Evolutionary conservation across 176 grass and related monocot species (phyloP).

Genomic region (Rhynchospora tenuis): DNA sequence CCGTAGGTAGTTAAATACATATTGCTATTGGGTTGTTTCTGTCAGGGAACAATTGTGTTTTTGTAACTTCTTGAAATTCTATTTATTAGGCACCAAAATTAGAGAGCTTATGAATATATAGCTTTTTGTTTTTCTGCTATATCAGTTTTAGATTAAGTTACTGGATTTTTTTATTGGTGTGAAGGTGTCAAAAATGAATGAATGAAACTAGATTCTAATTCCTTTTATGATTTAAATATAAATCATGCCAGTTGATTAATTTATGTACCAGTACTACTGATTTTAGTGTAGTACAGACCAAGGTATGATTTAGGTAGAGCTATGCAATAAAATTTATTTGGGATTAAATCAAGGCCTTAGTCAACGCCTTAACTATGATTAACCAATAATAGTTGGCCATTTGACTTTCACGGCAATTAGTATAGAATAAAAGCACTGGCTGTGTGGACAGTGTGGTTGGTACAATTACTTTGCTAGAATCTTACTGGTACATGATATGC

Average conservation of each 20-base stretch:
- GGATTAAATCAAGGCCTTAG: neutral
- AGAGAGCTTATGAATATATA: constrained; percentile 2
- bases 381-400: neutral
- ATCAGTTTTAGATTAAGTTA: neutral
- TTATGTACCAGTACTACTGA: neutral
- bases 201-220: constrained; percentile 9
- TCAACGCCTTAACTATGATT: neutral
- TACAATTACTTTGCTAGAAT: neutral
- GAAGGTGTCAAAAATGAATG: neutral
- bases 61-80: constrained; percentile 8
- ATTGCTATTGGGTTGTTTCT: constrained; percentile 24
- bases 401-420: neutral
- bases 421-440: neutral
- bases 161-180: neutral
- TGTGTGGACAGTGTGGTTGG: neutral
- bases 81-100: neutral
- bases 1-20: constrained; percentile 18
- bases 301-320: neutral
- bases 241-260: neutral
- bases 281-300: neutral
- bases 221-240: neutral
- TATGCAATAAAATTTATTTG: neutral
- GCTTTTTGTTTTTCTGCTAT: neutral
- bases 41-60: constrained; percentile 3
- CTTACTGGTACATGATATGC: neutral